Base-by-base conservation (phyloP, 495 filamentous ascomycete species). In the Trichoderma erinaceum region DNA sequence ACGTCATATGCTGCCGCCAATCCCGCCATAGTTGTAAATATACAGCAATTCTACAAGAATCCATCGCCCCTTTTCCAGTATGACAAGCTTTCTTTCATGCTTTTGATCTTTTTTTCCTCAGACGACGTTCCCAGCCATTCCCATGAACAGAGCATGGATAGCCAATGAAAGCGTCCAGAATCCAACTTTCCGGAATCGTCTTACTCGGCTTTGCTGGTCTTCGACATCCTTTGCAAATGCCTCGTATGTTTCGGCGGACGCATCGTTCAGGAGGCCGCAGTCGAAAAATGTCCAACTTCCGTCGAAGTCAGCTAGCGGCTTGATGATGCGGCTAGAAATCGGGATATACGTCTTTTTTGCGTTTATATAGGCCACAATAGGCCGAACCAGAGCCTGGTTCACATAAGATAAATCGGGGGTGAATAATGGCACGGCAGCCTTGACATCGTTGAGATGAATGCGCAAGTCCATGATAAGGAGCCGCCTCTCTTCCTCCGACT, bases 351-450 rank as follows among this genome's bases (percentile, higher is more conserved):
- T 93, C 72, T 87, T 88, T 74, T 90, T 87, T 41, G 91, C 91
- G 77, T 99, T 99, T 78, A 99, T 97, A 74, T 97, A 99, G 1
- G 95, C 96, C n/a, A 99, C 95, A 67, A 99, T 99, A 18, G 95
- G 95, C 32, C 95, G 87, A 50, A 98, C 89, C 8, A 99, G 86
- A 3, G 95, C 95, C 73, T 93, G 93, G 77, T 97, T 98, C 69
- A 97, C 90, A 77, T 98, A 98, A 41, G 92, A 95, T 16, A 98
- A 83, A 76, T 97, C 90, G 3, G 75, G 80, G 29, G 90, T 95
- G 77, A 97, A 97, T 66, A 99, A 85, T 0, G 95, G 95, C 1
- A 99, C 93, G 0, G 89, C 87, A 48, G 95, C 95, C 68, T 90
- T 88, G 32, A 97, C 92, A 72, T 97, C 91, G 76, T 96, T 97